Conservation (phyloP, 768 basidiomycete genomes). For the Suillus fuscotomentosus region DNA sequence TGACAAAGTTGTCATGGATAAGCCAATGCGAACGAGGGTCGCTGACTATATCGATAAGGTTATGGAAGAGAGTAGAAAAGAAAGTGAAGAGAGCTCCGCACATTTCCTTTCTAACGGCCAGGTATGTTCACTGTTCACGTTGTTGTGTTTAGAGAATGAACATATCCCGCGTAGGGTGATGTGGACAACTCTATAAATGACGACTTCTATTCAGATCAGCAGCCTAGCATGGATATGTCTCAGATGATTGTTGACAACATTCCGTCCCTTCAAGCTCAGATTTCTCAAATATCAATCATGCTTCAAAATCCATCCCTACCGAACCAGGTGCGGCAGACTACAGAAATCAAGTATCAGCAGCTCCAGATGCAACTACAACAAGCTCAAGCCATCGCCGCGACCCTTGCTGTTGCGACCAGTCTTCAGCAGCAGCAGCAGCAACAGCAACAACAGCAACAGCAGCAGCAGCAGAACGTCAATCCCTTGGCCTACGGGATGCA, state of each 20-base stretch:
- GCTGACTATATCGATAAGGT: constrained; percentile 78
- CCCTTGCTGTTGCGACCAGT: constrained; percentile 55
- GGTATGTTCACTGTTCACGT: constrained; percentile 28
- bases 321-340: constrained; percentile 68
- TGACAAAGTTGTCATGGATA: constrained; percentile 83
- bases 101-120: constrained; percentile 28
- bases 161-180: constrained; percentile 14
- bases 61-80: constrained; percentile 75
- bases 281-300: constrained; percentile 75
- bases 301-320: constrained; percentile 79
- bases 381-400: constrained; percentile 69
- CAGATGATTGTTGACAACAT: constrained; percentile 74
- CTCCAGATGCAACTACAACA: constrained; percentile 78
- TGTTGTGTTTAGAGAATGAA: constrained; percentile 5
- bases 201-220: constrained; percentile 73
- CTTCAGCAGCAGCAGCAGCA: constrained; percentile 49
- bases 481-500: constrained; percentile 42
- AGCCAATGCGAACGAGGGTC: constrained; percentile 74
- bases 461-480: constrained; percentile 26
- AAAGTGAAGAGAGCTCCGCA: constrained; percentile 45
- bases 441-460: constrained; percentile 39
- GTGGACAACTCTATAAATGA: constrained; percentile 41
- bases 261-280: constrained; percentile 82
- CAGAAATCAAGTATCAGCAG: constrained; percentile 82
- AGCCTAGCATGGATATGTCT: constrained; percentile 68